Conservation (phyloP, 305 asterid species). For the Rubia peregrina region DNA sequence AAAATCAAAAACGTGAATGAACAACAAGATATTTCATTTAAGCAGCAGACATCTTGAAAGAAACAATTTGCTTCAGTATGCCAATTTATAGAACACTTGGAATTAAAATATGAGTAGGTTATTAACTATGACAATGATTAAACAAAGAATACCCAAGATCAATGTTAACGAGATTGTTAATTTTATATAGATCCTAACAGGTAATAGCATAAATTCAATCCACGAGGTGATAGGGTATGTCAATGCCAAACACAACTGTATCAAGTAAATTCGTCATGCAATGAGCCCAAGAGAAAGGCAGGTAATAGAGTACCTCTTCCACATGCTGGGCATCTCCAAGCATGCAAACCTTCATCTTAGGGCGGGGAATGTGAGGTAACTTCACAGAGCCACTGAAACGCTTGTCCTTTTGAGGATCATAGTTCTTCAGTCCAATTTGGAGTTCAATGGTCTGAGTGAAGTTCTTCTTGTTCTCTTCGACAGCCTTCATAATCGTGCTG, state of each 20-base stretch:
- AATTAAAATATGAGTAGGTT: no score
- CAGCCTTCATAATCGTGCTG: constrained; percentile 10
- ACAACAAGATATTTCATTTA: no score
- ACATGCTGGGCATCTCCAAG: constrained; percentile 34
- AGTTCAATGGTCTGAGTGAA: constrained; percentile 27
- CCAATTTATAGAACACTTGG: background rate
- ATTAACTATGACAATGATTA: no score
- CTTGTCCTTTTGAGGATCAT: constrained; percentile 31
- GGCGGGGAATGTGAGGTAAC: constrained; percentile 30
- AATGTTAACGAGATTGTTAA: no score
- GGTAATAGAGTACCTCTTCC: constrained; percentile 17
- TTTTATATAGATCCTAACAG: background rate
- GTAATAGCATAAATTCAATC: constrained; percentile 16
- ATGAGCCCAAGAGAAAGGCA: background rate
- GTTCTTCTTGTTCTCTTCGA: constrained; percentile 15
- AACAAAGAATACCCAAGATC: no score
- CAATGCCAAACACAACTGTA: background rate
- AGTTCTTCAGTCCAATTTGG: constrained; percentile 27
- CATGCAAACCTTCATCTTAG: constrained; percentile 32
- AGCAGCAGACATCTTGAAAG: background rate
- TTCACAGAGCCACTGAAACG: constrained; percentile 29
- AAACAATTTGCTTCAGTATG: background rate
- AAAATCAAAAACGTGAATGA: background rate
- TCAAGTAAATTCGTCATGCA: no score
- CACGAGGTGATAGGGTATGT: constrained; percentile 2